A percentile compares a stretch with the other conserved stretches of the same genome.
Conservation (phyloP, 2,329 filamentous ascomycete genomes). For the Pseudocercospora pini-densiflorae region DNA sequence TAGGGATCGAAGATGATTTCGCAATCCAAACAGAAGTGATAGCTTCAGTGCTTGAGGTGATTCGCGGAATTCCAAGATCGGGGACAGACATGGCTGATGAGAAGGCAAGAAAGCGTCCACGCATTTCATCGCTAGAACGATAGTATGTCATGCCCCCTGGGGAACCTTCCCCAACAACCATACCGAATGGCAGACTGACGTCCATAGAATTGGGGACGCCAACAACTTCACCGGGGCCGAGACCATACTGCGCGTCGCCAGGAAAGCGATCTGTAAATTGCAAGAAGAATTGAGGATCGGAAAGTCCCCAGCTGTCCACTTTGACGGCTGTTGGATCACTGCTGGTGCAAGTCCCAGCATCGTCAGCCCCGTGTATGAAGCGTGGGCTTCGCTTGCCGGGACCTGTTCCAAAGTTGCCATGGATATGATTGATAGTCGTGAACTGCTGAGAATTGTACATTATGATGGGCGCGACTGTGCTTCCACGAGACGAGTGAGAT, state of each 20-base stretch:
- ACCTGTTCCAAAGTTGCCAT: conserved; percentile 74
- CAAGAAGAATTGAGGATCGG: conserved; percentile 73
- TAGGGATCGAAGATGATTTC: conserved; percentile 74
- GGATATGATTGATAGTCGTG: conserved; percentile 77
- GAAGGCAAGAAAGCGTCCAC: conserved; percentile 73
- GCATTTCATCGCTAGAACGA: conserved; percentile 72
- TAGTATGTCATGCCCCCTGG: conserved; percentile 83
- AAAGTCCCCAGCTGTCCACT: conserved; percentile 79
- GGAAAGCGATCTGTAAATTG: conserved; percentile 80
- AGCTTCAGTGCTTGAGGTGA: conserved; percentile 71
- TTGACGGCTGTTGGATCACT: conserved; percentile 80
- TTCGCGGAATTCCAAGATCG: conserved; percentile 74
- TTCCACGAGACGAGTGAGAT: conserved; percentile 61
- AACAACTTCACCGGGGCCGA: conserved; percentile 75
- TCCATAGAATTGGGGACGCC: conserved; percentile 88
- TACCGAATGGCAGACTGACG: conserved; percentile 81
- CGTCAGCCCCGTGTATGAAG: conserved; percentile 82
- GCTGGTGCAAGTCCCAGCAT: conserved; percentile 75
- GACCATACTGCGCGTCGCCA: conserved; percentile 73
- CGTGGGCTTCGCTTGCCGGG: conserved; percentile 72
- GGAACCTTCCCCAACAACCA: conserved; percentile 83
- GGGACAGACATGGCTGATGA: conserved; percentile 65
- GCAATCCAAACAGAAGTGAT: conserved; percentile 87
- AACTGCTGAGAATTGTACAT: conserved; percentile 86
- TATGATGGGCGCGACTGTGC: conserved; percentile 73